These are phyloP conservation scores for Aspergillus carlsbadensis DNA, from an alignment of 495 filamentous ascomycete species.

Conservation along the genomic window DNA sequence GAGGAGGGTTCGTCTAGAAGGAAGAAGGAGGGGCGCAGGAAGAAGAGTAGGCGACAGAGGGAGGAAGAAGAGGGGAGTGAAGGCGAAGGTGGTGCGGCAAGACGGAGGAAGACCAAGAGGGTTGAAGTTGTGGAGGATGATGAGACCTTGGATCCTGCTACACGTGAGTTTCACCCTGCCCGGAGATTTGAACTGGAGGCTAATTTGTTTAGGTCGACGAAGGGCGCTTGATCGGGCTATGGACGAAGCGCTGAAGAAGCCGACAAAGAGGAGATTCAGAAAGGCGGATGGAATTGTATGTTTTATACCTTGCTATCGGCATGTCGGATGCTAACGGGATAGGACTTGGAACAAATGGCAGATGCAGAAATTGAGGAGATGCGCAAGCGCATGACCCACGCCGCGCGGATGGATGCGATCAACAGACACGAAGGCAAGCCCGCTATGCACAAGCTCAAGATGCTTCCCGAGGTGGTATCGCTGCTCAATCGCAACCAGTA, in stretches of 20 bases:
- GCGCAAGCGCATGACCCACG: slow-evolving; percentile 87
- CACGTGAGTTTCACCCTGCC: slow-evolving; percentile 35
- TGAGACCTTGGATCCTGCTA: slow-evolving; percentile 57
- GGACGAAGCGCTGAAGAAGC: slow-evolving; percentile 81
- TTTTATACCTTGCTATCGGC: slow-evolving; percentile 10
- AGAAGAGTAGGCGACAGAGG: slow-evolving; percentile 65
- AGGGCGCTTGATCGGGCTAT: slow-evolving; percentile 81
- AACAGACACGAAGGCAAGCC: slow-evolving; percentile 74
- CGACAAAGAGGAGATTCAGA: slow-evolving; percentile 67
- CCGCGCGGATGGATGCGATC: slow-evolving; percentile 80
- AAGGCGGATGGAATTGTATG: slow-evolving; percentile 87
- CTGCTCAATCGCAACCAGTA: slow-evolving; percentile 83
- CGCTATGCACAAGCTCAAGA: slow-evolving; percentile 88
- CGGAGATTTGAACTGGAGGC: neutral
- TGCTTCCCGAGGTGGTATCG: slow-evolving; percentile 88
- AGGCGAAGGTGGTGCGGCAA: slow-evolving; percentile 57
- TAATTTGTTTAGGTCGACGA: slow-evolving; percentile 48
- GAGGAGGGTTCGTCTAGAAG: slow-evolving; percentile 59
- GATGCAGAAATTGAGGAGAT: slow-evolving; percentile 88
- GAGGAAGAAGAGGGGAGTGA: slow-evolving; percentile 51
- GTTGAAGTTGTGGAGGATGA: slow-evolving; percentile 63
- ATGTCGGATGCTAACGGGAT: slow-evolving; percentile 10
- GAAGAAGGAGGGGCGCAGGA: slow-evolving; percentile 71
- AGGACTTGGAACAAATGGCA: slow-evolving; percentile 86
- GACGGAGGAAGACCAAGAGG: slow-evolving; percentile 47